These are phyloP conservation scores for Cyclospora cayetanensis DNA, from an alignment of 169 alveolate species.

Conservation along the genomic window DNA sequence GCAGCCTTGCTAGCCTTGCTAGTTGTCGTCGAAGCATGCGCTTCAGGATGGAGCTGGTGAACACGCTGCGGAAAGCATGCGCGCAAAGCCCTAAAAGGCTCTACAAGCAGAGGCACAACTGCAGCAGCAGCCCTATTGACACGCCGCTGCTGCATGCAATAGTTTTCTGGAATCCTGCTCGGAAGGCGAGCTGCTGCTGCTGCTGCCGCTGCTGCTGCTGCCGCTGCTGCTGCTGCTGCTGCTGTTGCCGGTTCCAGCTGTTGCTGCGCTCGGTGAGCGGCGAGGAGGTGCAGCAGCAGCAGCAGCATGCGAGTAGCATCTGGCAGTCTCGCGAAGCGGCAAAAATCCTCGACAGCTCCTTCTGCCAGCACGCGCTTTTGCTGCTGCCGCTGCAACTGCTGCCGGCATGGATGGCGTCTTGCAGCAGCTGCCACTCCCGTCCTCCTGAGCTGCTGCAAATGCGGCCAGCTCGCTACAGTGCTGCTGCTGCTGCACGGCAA, in stretches of 20 bases:
- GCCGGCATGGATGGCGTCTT: neutral
- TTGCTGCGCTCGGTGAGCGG: neutral
- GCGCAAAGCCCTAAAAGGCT: constrained; percentile 1
- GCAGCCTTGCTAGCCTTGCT: neutral
- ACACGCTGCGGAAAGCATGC: neutral
- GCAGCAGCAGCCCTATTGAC: neutral
- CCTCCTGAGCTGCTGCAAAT: no score
- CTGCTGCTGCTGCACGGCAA: neutral
- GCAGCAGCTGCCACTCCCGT: neutral
- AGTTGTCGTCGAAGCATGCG: neutral
- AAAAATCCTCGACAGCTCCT: constrained; percentile 12
- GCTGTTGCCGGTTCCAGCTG: neutral
- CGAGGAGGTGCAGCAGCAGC: constrained; percentile 64
- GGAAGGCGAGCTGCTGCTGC: no score
- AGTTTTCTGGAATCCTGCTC: no score
- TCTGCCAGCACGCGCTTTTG: constrained; percentile 2
- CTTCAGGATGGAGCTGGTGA: neutral
- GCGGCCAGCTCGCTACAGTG: no score
- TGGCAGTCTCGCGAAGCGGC: constrained; percentile 9
- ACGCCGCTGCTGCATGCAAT: no score
- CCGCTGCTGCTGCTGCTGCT: constrained; percentile 17
- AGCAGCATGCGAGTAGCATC: constrained; percentile 36
- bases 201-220: neutral
- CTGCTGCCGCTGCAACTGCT: constrained; percentile 24
- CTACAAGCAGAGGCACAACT: constrained; percentile 27